These are phyloP conservation scores for Pyrenophora tritici-repentis DNA, from an alignment of 2,329 filamentous ascomycete species.

Conservation along the genomic window DNA sequence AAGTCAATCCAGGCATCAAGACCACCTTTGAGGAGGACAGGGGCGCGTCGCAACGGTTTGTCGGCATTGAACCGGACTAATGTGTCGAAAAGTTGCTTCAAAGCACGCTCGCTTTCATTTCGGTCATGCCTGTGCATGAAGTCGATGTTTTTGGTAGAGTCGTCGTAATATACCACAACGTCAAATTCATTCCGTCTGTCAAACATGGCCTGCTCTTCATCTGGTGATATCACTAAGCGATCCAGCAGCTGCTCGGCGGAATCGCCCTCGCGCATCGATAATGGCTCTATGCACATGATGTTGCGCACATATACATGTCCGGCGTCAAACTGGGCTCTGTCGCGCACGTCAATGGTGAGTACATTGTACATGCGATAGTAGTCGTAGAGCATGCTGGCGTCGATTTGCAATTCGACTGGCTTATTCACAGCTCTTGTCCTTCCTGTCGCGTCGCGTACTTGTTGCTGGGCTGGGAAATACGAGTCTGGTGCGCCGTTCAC, in stretches of 20 bases:
- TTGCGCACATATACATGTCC: conserved; percentile 86
- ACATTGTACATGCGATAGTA: conserved; percentile 71
- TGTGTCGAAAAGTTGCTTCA: conserved; percentile 77
- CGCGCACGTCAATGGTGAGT: conserved; percentile 83
- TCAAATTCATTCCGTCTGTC: conserved; percentile 76
- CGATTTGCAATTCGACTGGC: conserved; percentile 65
- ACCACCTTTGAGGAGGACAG: conserved; percentile 80
- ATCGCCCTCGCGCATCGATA: conserved; percentile 70
- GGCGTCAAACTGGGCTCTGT: conserved; percentile 78
- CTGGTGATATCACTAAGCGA: conserved; percentile 71
- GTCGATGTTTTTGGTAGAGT: conserved; percentile 62
- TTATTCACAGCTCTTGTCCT: conserved; percentile 54
- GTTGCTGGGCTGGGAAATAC: conserved; percentile 48
- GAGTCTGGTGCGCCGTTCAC: conserved; percentile 45
- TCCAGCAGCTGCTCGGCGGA: conserved; percentile 69
- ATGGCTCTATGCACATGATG: conserved; percentile 88
- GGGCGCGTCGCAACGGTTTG: conserved; percentile 71
- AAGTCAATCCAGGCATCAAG: conserved; percentile 84
- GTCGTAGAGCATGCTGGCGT: conserved; percentile 70
- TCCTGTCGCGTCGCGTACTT: conserved; percentile 14
- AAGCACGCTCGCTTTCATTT: conserved; percentile 52
- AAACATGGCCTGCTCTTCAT: conserved; percentile 77
- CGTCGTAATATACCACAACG: conserved; percentile 88
- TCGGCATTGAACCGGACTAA: conserved; percentile 82
- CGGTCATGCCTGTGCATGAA: conserved; percentile 59